These are phyloP conservation scores for Skeletonema marinoi DNA, from an alignment of 108 stramenopile species.

Conservation along the genomic window DNA sequence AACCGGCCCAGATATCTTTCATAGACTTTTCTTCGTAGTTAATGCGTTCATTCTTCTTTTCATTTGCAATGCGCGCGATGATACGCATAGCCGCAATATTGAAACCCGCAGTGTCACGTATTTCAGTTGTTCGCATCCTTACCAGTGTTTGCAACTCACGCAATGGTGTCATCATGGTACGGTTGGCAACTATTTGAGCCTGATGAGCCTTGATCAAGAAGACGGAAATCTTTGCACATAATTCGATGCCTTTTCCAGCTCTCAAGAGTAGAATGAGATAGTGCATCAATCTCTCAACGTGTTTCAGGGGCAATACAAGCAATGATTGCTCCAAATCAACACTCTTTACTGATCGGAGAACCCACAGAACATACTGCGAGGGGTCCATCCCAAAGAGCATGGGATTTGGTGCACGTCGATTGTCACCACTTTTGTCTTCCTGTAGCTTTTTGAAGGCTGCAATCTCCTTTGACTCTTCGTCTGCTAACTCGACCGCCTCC, in stretches of 20 bases:
- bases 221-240: conserved; percentile 74
- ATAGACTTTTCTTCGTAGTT: conserved; percentile 21
- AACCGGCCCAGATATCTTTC: conserved; percentile 70
- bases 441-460: conserved; percentile 54
- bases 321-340: conserved; percentile 94
- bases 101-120: conserved; percentile 76
- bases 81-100: conserved; percentile 76
- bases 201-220: conserved; percentile 81
- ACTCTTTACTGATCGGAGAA: conserved; percentile 81
- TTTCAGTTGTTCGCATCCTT: conserved; percentile 58
- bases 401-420: conserved; percentile 63
- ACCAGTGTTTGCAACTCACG: conserved; percentile 70
- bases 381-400: conserved; percentile 88
- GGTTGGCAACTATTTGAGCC: conserved; percentile 61
- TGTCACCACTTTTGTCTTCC: conserved; percentile 36
- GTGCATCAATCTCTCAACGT: conserved; percentile 77
- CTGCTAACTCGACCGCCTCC: conserved; percentile 92
- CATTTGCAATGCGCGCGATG: conserved; percentile 52
- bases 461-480: conserved; percentile 78
- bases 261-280: conserved; percentile 71
- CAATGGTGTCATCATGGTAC: conserved; percentile 64
- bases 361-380: conserved; percentile 81
- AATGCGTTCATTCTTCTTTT: conserved; percentile 37
- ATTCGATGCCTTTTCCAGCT: conserved; percentile 76
- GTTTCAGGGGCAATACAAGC: conserved; percentile 83